A percentile compares a stretch with the other conserved stretches of the same genome.
Conservation (phyloP, 495 filamentous ascomycete species). For the Margaritispora aquatica region DNA sequence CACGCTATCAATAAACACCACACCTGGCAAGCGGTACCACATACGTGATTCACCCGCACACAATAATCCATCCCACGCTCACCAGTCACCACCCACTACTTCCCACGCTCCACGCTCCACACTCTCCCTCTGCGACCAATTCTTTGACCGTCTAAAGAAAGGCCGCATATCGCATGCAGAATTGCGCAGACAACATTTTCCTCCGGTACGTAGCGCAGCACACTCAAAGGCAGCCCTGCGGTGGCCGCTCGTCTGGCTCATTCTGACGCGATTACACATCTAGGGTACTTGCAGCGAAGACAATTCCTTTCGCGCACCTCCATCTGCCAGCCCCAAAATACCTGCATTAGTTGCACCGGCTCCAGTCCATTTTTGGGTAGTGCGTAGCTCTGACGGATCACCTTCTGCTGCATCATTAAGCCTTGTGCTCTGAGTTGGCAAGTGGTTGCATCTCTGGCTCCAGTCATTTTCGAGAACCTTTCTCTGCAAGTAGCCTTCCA, state of each 20-base stretch:
- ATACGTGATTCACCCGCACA: background rate
- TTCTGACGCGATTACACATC: constrained; percentile 8
- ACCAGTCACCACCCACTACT: background rate
- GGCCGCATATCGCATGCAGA: constrained; percentile 11
- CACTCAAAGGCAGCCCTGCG: background rate
- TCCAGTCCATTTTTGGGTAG: constrained; percentile 14
- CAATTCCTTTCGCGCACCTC: constrained; percentile 1
- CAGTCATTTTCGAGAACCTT: constrained; percentile 47
- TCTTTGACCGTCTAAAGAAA: constrained; percentile 10
- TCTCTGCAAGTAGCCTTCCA: constrained; percentile 63
- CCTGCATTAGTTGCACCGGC: constrained; percentile 14
- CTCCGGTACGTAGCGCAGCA: constrained; percentile 1
- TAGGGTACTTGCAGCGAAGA: background rate
- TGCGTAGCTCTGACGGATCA: constrained; percentile 10
- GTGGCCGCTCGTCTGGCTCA: background rate
- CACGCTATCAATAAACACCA: background rate
- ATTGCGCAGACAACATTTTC: constrained; percentile 2
- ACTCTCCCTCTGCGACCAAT: constrained; percentile 11
- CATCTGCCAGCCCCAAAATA: constrained; percentile 4
- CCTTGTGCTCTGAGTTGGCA: constrained; percentile 10
- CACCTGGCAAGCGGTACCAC: background rate
- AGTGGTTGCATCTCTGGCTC: constrained; percentile 7
- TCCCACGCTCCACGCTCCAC: background rate
- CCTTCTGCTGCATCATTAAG: constrained; percentile 10
- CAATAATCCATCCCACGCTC: constrained; percentile 1